Evolutionary conservation across 1,284 basidiomycete species (phyloP), one percentile per base, ranked within the genome.

Genomic region (Ustilago trichophora): DNA sequence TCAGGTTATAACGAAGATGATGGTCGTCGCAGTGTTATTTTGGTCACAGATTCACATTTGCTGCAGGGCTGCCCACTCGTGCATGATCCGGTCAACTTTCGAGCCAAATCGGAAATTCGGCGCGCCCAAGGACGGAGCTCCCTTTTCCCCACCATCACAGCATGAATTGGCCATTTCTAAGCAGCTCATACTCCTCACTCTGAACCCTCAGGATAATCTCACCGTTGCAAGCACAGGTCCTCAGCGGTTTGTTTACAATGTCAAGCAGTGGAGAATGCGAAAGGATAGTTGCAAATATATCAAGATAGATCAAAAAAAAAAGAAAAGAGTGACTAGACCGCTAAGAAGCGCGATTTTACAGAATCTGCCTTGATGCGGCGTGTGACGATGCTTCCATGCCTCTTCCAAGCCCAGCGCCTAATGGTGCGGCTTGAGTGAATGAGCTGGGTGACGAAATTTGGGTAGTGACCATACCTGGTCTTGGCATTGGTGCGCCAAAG

Each of bases 401-500:
- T 32, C 53, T 27, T 9, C 60, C 60, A 2, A 64, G 36, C 21
- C 60, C 60, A 15, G 41, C 53, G 12, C 60, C 54, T 5, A 64
- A 19, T 31, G 60, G 60, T 10, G 53, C 54, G 4, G 59, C 47
- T 19, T 24, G 59, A 16, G 49, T 54, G 37, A 50, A 64, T 11
- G 60, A 57, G 49, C 54, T 49, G 2, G 48, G 54, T 1, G 53
- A 35, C 18, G 58, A 62, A n/a, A 62, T 45, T 19, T 44, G 42
- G 4, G 58, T 60, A 1, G 51, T 55, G 6, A 51, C 46, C 26
- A 62, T 41, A 10, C 51, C 58, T 13, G 52, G 58, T 22, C 58
- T 48, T 15, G 58, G 51, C 58, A 62, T 47, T 1, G 60, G 54
- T 11, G 38, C 46, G 9, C 60, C 60, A 32, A 64, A 64, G 1